A percentile compares a stretch with the other conserved stretches of the same genome.
phyloP scores from a whole-genome alignment of 2,329 filamentous ascomycete genomes.

The Podosphaera aphanis region DNA sequence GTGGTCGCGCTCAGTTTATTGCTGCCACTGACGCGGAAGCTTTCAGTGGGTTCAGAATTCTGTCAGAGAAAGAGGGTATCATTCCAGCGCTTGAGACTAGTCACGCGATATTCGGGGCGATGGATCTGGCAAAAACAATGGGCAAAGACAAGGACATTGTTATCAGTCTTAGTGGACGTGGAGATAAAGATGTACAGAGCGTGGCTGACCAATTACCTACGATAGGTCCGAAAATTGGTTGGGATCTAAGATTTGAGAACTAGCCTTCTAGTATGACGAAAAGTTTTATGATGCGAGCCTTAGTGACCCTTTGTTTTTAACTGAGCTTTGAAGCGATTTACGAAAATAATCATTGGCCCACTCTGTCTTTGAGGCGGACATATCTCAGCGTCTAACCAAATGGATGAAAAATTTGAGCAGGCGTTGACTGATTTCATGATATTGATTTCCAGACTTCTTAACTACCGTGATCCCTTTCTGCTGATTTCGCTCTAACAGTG shows the following conservation, averaged over 20 bases:
- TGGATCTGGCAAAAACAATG: constrained; percentile 86
- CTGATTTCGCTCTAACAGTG: too few species aligned
- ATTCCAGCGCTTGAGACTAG: constrained; percentile 88
- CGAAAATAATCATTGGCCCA: too few species aligned
- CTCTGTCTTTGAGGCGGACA: too few species aligned
- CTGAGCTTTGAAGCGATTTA: too few species aligned
- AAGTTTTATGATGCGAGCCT: background rate
- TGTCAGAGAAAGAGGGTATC: constrained; percentile 80
- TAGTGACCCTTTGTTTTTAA: too few species aligned
- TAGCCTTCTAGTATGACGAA: background rate
- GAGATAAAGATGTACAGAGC: constrained; percentile 97
- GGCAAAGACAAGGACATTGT: constrained; percentile 71
- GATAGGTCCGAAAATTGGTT: constrained; percentile 69
- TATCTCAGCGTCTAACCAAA: too few species aligned
- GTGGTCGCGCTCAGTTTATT: constrained; percentile 61
- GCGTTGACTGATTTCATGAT: too few species aligned
- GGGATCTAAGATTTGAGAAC: constrained; percentile 33
- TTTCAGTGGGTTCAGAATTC: constrained; percentile 62
- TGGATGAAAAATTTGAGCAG: too few species aligned
- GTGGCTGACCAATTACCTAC: constrained; percentile 83
- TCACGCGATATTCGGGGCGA: constrained; percentile 72
- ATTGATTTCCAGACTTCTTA: too few species aligned
- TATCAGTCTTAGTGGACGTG: constrained; percentile 76
- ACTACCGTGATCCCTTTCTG: too few species aligned
- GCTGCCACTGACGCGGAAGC: constrained; percentile 82